Percentiles rank a stretch among this genome's conserved stretches.
These are phyloP conservation scores for Anthracocystis walkeri DNA, from an alignment of 1,284 basidiomycete genomes.

Conservation along the genomic window DNA sequence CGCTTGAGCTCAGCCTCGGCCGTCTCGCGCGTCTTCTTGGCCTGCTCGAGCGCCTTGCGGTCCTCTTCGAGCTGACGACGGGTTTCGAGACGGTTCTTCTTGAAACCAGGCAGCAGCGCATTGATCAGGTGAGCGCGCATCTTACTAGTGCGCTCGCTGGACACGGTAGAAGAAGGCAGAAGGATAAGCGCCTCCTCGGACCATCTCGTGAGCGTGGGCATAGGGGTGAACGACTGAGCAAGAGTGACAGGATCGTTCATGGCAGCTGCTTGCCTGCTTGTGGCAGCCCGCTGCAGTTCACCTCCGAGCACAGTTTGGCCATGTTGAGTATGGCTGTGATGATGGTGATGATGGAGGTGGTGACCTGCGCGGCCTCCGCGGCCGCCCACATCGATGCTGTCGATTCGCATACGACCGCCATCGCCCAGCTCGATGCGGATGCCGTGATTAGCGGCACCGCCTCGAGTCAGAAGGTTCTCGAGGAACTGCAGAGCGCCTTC, in stretches of 20 bases:
- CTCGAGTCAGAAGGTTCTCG: slow-evolving; percentile 77
- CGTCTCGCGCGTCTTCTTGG: slow-evolving; percentile 69
- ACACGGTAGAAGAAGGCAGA: slow-evolving; percentile 76
- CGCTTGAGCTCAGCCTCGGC: slow-evolving; percentile 49
- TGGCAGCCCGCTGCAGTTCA: slow-evolving; percentile 26
- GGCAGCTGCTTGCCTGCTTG: slow-evolving; percentile 31
- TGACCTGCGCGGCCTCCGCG: slow-evolving; percentile 21
- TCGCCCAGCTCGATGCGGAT: slow-evolving; percentile 63
- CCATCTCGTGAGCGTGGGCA: slow-evolving; percentile 89
- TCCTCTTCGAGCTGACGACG: slow-evolving; percentile 70
- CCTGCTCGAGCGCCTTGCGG: slow-evolving; percentile 63
- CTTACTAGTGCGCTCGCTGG: slow-evolving; percentile 77
- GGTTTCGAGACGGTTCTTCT: slow-evolving; percentile 29
- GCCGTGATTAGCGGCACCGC: slow-evolving; percentile 39
- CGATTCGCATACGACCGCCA: slow-evolving; percentile 58
- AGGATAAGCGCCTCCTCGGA: slow-evolving; percentile 86
- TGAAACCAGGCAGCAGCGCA: slow-evolving; percentile 79
- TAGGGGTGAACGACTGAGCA: slow-evolving; percentile 73
- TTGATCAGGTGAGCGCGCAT: slow-evolving; percentile 81
- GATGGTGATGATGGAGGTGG: slow-evolving; percentile 22
- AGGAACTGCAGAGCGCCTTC: slow-evolving; percentile 84
- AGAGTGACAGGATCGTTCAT: slow-evolving; percentile 58
- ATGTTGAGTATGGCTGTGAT: slow-evolving; percentile 39
- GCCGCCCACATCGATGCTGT: slow-evolving; percentile 39
- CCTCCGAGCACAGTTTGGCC: slow-evolving; percentile 35